Base-by-base conservation (phyloP, 176 grass and related monocot genomes). In the Puccinellia tenuiflora region DNA sequence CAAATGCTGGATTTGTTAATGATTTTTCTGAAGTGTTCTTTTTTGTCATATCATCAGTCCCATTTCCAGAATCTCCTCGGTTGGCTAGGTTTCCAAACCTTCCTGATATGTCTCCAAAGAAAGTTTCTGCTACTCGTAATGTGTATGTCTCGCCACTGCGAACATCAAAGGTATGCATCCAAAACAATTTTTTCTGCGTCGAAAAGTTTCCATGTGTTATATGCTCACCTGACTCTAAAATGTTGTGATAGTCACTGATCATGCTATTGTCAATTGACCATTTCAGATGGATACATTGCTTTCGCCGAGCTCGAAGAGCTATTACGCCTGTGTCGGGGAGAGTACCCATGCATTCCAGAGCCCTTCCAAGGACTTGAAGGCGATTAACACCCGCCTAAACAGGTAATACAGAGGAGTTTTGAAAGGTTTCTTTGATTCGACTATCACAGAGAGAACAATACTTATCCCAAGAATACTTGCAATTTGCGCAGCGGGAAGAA, bases 41-140 rank as follows among this genome's bases (percentile, higher is more conserved):
- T 77, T 74, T 74, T 57, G 7, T 82, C 30, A 39, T 80, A 67
- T 29, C 22, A 55, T 33, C 87, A 92, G 93, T 81, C 37, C 87
- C 89, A 92, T 81, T 92, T 82, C 96, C 92, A 52, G 93, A 94
- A 83, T 99, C 96, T 72, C 96, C 96, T 78, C 88, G 89, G 55
- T 59, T 96, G 64, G 74, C 96, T 72, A 86, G 91, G 82, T 99
- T 99, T 84, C 96, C 96, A 83, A 93, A 92, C 79, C 89, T 99
- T 86, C 96, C 96, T 35, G 96, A 96, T 79, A 99, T 99, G 96
- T 99, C 96, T 18, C 96, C 96, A 10, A 99, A 96, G 88, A 99
- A 96, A 85, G 93, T 99, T 73, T 99, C 96, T 88, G 96, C 96
- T 79, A 84, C 93, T 61, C 96, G 87, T 81, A 99, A 99, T 78